Base-by-base conservation (phyloP, 2,329 filamentous ascomycete species). In the Metarhizium robertsii region DNA sequence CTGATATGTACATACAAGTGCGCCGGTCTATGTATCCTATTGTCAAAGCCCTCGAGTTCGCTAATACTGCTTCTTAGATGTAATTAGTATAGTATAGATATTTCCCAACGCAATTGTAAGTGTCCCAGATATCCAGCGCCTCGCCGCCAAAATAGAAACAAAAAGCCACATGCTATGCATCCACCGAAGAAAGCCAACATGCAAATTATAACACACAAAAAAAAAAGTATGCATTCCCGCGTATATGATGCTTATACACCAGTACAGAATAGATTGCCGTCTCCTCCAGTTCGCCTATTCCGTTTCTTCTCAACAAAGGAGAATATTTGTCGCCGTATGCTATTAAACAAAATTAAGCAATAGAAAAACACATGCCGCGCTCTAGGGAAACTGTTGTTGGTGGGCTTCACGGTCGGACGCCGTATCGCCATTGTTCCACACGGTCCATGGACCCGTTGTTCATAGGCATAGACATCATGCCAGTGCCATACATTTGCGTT, bases 371-470 rank as follows among this genome's bases (percentile, higher is more conserved):
- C 45, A 48, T 29, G 25, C 6, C 45, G 2, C 25, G 45, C 30
- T 40, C 14, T 6, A 42, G 8, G n/a, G n/a, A 25, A 54, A 40
- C 4, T 10, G 40, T 47, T 18, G 25, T 46, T 2, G 42, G 18
- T 20, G 16, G 38, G 4, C n/a, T 25, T 65, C 55, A 72, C 16
- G 68, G 70, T 55, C 65, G 65, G 18, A 76, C 68, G 51, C 73
- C 66, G 53, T 74, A 73, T 47, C 73, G 67, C 73, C 73, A 76
- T 54, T 71, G 67, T 57, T 76, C 72, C 6, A 74, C 71, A 40
- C 69, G 66, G 50, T 72, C 71, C 59, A 67, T 59, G 2, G 67
- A 63, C 25, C 51, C 52, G 29, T 57, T 64, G n/a, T 61, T 63
- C 13, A 62, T 57, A 6, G 62, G 62, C 64, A 67, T 64, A 5